Evolutionary conservation across 2,329 filamentous ascomycete genomes (phyloP), one percentile per base, ranked within the genome.

Genomic region (Salinomyces thailandicus): DNA sequence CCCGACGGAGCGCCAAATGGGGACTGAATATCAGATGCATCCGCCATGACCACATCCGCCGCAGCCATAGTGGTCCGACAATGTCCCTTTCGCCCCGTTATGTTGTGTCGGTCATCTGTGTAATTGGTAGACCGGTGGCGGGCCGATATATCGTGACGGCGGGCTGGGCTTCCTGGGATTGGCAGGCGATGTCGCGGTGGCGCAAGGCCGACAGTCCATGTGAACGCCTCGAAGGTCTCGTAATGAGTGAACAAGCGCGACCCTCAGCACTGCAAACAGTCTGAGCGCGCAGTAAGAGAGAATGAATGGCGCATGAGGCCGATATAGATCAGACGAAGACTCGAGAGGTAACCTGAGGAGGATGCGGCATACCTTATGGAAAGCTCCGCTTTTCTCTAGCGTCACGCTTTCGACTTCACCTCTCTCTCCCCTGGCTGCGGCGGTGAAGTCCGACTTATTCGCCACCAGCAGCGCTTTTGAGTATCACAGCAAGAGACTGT

Each of bases 21-120:
- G 9, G 22, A 26, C n/a, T 19, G 30, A 34, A 45, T 39, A 35
- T 42, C 27, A 29, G 28, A 24, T 17, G 7, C 12, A 8, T 32
- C 9, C 16, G 31, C 35, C 41, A 35, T 38, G 20, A 17, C 5
- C 9, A n/a, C 32, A 18, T 18, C 37, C 34, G 22, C 22, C 22
- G n/a, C 22, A 26, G 22, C 22, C 22, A 26, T 26, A n/a, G n/a
- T n/a, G n/a, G n/a, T n/a, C n/a, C n/a, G n/a, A n/a, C n/a, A n/a
- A 33, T 38, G 12, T 22, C 36, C 20, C n/a, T n/a, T 24, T 7
- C 7, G 7, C 20, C 20, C 20, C 7, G 7, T n/a, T 7, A 7
- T 24, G 20, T n/a, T 24, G 20, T 24, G 20, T n/a, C 27, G 3
- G 27, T 8, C 27, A 30, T 30, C 4, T 30, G 27, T 30, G 14